Base-by-base conservation (phyloP, 257 asterid species). In the Fraxinus anomala region DNA sequence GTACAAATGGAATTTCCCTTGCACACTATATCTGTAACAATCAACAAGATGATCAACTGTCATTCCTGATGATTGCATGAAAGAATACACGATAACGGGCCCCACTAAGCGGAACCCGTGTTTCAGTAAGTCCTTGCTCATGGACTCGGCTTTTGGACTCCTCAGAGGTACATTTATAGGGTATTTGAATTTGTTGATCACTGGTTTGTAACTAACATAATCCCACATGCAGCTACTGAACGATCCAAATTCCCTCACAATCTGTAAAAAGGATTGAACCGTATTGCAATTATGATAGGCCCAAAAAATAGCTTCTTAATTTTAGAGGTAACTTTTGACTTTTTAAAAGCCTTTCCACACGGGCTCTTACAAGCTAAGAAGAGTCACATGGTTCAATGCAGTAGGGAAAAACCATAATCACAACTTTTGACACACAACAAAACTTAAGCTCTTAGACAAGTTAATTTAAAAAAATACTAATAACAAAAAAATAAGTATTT, bases 51-150 rank as follows among this genome's bases (percentile, higher is more conserved):
- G 98, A 76, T 95, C 99, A 72, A 92, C 83, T 34, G 91, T 90
- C 89, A 95, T 82, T 31, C 99, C 97, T 3, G 96, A 88, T 0
- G 97, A 97, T 72, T 94, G 99, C 97, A 92, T 91, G 82, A 92
- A 90, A 31, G 98, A 94, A 54, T 91, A 90, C 24, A 94, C 91
- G 76, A 94, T 92, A 2, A 94, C 96, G 33, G 97, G 98, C 34
- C 99, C 98, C 77, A 94, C 97, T 17, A 91, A 87, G 10, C 96
- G 88, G 78, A 95, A 93, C 37, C 99, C 99, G 3, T 90, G 88
- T 73, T 91, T 87, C 81, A 87, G 13, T 66, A 95, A 26, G 81
- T 95, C 99, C 83, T 91, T 92, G 92, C 98, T 95, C 1, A 95
- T 90, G 54, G 77, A 77, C 85, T 95, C 98, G 14, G 99, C 94